Evolutionary conservation across 768 basidiomycete species (phyloP), one percentile per base, ranked within the genome.

Genomic region (Candolleomyces aberdarensis): DNA sequence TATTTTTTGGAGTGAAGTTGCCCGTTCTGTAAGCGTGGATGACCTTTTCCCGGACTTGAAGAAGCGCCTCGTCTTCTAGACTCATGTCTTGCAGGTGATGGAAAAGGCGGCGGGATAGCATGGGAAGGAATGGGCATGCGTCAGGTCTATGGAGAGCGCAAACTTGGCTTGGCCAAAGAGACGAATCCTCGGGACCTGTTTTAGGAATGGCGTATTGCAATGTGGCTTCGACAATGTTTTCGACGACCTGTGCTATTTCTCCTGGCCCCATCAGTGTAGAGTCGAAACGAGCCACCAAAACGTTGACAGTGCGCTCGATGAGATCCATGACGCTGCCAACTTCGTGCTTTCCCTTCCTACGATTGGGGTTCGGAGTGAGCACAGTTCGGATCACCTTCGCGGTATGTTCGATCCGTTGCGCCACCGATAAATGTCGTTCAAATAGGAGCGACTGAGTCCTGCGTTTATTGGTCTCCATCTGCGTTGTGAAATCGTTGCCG

Each of bases 191-290:
- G 47, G 40, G 31, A 51, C 80, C 80, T 55, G 79, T 78, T 68
- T 81, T 84, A 2, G 88, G 85, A 39, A 94, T 85, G 15, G 89
- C 86, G 67, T 93, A 93, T 69, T 90, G 87, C 26, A 94, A 75
- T 1, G 91, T 85, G 17, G 88, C 85, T 63, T 87, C 85, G 8
- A 88, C 89, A 17, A 92, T 82, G 52, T 82, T 80, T 55, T 92
- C 88, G 32, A 88, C 78, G 47, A 91, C 82, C 13, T 66, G 71
- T 51, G 87, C 87, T 29, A 85, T 74, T 71, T 93, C 90, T n/a
- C 84, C 85, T 0, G 84, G 73, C 10, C 81, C 78, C 68, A 88
- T 72, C 3, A 78, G 77, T 15, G 80, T 71, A 32, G 44, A 26
- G 9, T 75, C 69, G 3, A 82, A 78, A 61, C 86, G 76, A 3